Conservation (phyloP, 2,329 filamentous ascomycete species). For the Ophiostoma angusticollis region DNA sequence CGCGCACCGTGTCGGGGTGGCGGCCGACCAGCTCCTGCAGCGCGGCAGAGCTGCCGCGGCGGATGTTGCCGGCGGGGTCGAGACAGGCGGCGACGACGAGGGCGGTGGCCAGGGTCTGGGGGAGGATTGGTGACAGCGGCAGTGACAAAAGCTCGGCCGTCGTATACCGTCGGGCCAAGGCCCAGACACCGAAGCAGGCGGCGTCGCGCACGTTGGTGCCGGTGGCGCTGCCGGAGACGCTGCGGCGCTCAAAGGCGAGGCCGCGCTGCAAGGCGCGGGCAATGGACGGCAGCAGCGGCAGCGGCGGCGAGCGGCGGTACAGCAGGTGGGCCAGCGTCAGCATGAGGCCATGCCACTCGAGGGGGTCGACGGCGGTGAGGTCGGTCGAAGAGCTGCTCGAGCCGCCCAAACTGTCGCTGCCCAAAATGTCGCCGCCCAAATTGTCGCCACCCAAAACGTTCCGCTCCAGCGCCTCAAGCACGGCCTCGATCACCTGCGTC, state of each 20-base stretch:
- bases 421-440: constrained; percentile 22
- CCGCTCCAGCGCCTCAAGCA: constrained; percentile 55
- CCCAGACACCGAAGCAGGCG: constrained; percentile 93
- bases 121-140: constrained; percentile 50
- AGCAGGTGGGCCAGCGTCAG: constrained; percentile 77
- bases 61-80: constrained; percentile 85
- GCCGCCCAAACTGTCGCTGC: too few species aligned
- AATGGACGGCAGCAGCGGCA: constrained; percentile 56
- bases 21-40: constrained; percentile 88
- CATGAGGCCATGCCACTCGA: constrained; percentile 87
- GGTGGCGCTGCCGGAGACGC: constrained; percentile 68
- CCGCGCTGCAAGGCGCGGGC: constrained; percentile 67
- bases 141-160: constrained; percentile 63
- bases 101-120: constrained; percentile 70
- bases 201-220: constrained; percentile 90
- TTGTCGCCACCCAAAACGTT: constrained; percentile 36
- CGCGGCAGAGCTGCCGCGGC: constrained; percentile 82
- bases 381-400: constrained; percentile 30
- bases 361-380: constrained; percentile 62
- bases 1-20: constrained; percentile 69
- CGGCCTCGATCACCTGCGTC: constrained; percentile 72
- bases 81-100: constrained; percentile 71
- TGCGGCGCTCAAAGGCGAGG: constrained; percentile 78
- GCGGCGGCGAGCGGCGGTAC: constrained; percentile 70
- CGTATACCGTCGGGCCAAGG: constrained; percentile 72